Base-by-base conservation (phyloP, 768 basidiomycete species). In the Serendipita sp. region DNA sequence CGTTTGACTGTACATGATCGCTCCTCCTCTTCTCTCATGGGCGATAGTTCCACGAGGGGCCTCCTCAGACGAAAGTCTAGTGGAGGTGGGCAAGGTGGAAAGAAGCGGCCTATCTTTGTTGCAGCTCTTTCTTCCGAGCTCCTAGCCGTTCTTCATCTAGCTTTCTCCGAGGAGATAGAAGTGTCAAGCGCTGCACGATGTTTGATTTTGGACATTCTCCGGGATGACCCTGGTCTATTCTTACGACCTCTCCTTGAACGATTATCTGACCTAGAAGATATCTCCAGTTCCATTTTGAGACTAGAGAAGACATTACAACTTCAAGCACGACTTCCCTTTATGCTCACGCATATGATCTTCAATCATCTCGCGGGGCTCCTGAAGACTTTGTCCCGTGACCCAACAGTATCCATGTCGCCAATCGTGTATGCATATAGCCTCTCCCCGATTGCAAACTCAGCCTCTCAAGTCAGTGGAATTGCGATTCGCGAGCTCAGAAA, bases 171-270 rank as follows among this genome's bases (percentile, higher is more conserved):
- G 34, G 78, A 83, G 69, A 75, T 81, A 65, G 68, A 72, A 3
- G 77, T 88, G 31, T 79, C 85, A 10, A 78, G 75, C 33, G 75
- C 80, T 2, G 83, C 87, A 23, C 79, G 83, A 46, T 76, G 76
- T 31, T 74, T 80, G 3, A 69, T 88, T 45, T 67, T 86, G 15
- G 83, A 87, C 65, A 72, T 85, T 53, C 84, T 89, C 81, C 79
- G 87, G 23, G 85, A 88, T 68, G 88, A 91, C 68, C 84, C 87
- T 3, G 76, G 77, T 15, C 74, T 88, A n/a, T 73, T 89, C 33
- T 76, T 80, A 11, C 80, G 86, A 8, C 81, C 85, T 18, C 72
- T 83, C 13, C 75, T 88, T 52, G 85, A 87, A 67, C 72, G 79
- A 16, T 74, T 89, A 16, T 75, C 78, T 2, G 78, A 81, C 23